Conservation (phyloP, 2,329 filamentous ascomycete genomes). For the Capronia americana region DNA sequence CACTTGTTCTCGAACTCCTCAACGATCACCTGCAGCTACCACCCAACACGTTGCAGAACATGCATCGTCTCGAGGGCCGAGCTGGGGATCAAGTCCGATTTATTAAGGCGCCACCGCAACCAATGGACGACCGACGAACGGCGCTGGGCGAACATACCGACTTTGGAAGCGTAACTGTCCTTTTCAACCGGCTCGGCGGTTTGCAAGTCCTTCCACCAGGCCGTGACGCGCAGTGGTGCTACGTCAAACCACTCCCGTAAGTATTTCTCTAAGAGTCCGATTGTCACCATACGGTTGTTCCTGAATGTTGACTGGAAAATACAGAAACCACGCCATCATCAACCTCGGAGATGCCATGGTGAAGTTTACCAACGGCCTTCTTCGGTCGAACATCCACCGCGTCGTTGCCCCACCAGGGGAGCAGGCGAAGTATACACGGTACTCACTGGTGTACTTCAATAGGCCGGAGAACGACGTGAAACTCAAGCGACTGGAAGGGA, state of each 20-base stretch:
- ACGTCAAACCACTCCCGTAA: conserved; percentile 57
- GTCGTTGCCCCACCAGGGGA: conserved; percentile 58
- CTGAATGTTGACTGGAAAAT: neutral
- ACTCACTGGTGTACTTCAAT: conserved; percentile 63
- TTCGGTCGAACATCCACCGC: conserved; percentile 55
- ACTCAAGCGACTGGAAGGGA: conserved; percentile 49
- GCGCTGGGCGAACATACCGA: conserved; percentile 63
- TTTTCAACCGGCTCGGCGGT: conserved; percentile 64
- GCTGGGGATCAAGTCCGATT: conserved; percentile 63
- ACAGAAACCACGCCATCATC: conserved; percentile 46
- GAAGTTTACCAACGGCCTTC: conserved; percentile 52
- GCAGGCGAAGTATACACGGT: conserved; percentile 55
- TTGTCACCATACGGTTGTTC: neutral
- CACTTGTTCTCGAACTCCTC: conserved; percentile 53
- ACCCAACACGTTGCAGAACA: conserved; percentile 49
- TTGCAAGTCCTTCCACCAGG: conserved; percentile 59
- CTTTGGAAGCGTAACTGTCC: conserved; percentile 62
- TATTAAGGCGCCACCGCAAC: conserved; percentile 57
- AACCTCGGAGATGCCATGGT: conserved; percentile 50
- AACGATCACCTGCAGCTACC: conserved; percentile 54
- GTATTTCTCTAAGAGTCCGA: neutral
- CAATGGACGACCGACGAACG: conserved; percentile 49
- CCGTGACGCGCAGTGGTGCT: conserved; percentile 55
- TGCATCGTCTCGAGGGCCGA: conserved; percentile 53
- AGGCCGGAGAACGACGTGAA: conserved; percentile 58